phyloP scores from a whole-genome alignment of 2,329 filamentous ascomycete species.

The Hyphodiscus sp. region DNA sequence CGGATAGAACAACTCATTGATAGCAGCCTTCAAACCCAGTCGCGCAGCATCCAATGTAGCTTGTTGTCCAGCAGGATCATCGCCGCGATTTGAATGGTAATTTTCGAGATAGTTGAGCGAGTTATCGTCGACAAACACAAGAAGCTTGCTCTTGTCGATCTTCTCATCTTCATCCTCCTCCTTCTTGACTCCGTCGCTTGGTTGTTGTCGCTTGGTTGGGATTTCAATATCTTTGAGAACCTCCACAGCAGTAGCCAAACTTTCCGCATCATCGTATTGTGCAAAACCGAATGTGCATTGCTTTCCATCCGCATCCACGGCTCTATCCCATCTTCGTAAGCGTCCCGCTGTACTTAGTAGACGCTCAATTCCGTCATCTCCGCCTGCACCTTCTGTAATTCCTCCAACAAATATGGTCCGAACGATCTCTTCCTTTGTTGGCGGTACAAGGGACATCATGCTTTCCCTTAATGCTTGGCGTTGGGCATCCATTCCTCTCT shows the following conservation, averaged over 20 bases:
- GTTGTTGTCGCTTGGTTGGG: conserved; percentile 67
- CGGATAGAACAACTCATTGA: conserved; percentile 70
- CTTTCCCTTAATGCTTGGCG: conserved; percentile 61
- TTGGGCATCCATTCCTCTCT: conserved; percentile 55
- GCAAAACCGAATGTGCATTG: conserved; percentile 89
- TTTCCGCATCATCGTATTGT: conserved; percentile 87
- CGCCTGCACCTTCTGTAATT: conserved; percentile 70
- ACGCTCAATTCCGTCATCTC: conserved; percentile 72
- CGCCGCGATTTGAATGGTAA: conserved; percentile 61
- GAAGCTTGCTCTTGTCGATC: conserved; percentile 43
- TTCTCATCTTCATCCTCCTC: conserved; percentile 36
- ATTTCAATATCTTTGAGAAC: conserved; percentile 77
- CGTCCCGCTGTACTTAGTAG: conserved; percentile 72
- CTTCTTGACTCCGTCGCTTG: conserved; percentile 37
- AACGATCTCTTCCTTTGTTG: conserved; percentile 83
- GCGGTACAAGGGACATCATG: conserved; percentile 68
- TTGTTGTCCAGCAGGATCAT: conserved; percentile 54
- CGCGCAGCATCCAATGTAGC: conserved; percentile 65
- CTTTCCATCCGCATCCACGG: conserved; percentile 68
- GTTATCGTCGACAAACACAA: conserved; percentile 73
- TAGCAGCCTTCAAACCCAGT: conserved; percentile 57
- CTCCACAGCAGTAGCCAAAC: conserved; percentile 77
- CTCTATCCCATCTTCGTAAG: conserved; percentile 79
- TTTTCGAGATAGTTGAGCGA: conserved; percentile 82
- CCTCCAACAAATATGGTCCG: conserved; percentile 86